Evolutionary conservation across 108 stramenopile species (phyloP).

Genomic region (Cyclostephanos invisitatus): DNA sequence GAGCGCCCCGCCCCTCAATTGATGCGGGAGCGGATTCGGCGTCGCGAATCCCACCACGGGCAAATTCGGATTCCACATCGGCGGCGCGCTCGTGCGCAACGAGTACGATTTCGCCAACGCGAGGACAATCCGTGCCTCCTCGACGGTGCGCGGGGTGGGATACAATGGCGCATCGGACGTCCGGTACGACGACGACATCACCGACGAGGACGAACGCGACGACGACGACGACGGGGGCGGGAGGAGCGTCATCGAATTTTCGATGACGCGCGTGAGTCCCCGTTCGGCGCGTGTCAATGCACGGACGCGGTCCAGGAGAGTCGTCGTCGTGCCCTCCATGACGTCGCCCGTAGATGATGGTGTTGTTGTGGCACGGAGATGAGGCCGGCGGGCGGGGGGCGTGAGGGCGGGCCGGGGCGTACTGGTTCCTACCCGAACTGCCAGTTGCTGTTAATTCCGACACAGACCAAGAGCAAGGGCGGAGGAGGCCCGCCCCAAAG

Average conservation of each 20-base stretch:
- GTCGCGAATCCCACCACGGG: slow-evolving; percentile 83
- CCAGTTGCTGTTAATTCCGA: no score
- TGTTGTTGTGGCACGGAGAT: no score
- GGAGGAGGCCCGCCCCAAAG: no score
- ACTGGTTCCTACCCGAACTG: no score
- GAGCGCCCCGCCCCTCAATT: slow-evolving; percentile 77
- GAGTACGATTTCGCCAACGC: slow-evolving; percentile 73
- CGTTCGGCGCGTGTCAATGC: slow-evolving; percentile 66
- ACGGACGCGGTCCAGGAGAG: slow-evolving; percentile 51
- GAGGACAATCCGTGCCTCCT: slow-evolving; percentile 63
- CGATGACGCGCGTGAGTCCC: slow-evolving; percentile 69
- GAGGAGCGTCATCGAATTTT: slow-evolving; percentile 49
- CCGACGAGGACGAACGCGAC: slow-evolving; percentile 13
- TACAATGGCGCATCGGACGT: slow-evolving; percentile 53
- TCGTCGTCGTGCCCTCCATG: not conserved
- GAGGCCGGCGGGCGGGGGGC: no score
- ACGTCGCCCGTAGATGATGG: no score
- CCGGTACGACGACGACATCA: slow-evolving; percentile 16
- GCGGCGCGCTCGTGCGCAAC: slow-evolving; percentile 75
- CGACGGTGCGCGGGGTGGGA: slow-evolving; percentile 51
- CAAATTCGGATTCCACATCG: slow-evolving; percentile 79
- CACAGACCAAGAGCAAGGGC: no score
- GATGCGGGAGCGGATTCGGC: slow-evolving; percentile 85
- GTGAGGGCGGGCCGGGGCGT: no score
- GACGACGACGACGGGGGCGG: slow-evolving; percentile 24